Conservation (phyloP, 306 rosid species). For the Heteromeles arbutifolia region DNA sequence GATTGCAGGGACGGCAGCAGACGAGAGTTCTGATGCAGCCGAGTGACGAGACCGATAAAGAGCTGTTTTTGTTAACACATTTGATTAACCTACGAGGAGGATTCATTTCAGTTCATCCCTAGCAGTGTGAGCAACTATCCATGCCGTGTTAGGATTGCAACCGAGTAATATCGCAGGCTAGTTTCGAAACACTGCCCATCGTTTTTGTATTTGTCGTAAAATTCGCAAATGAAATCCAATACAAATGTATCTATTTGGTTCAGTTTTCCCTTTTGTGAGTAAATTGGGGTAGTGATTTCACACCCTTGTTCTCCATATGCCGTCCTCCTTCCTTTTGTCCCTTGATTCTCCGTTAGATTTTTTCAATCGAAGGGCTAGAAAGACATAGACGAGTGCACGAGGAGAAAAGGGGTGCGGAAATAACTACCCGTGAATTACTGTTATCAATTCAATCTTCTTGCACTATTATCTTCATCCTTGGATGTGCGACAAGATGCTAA, state of each 20-base stretch:
- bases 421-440: too few species aligned
- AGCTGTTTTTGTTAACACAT: slow-evolving; percentile 6
- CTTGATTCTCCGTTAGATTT: too few species aligned
- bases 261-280: not conserved
- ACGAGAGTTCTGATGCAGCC: slow-evolving; percentile 27
- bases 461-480: too few species aligned
- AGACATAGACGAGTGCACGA: too few species aligned
- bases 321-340: too few species aligned
- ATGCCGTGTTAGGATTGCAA: slow-evolving; percentile 7
- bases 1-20: slow-evolving; percentile 41
- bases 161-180: slow-evolving; percentile 4
- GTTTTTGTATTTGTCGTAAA: slow-evolving; percentile 24
- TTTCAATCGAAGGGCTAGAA: too few species aligned
- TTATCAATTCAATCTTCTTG: too few species aligned
- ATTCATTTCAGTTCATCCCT: slow-evolving; percentile 7
- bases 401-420: too few species aligned
- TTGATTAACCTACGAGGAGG: not conserved
- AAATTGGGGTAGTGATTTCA: too few species aligned
- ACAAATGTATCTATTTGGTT: slow-evolving; percentile 33
- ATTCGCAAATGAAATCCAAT: slow-evolving; percentile 10
- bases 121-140: slow-evolving; percentile 11
- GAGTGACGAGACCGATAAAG: slow-evolving; percentile 16
- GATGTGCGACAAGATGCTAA: too few species aligned
- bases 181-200: slow-evolving; percentile 22
- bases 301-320: too few species aligned